These are phyloP conservation scores for Colletotrichum cordylinicola DNA, from an alignment of 2,329 filamentous ascomycete species.

Conservation along the genomic window DNA sequence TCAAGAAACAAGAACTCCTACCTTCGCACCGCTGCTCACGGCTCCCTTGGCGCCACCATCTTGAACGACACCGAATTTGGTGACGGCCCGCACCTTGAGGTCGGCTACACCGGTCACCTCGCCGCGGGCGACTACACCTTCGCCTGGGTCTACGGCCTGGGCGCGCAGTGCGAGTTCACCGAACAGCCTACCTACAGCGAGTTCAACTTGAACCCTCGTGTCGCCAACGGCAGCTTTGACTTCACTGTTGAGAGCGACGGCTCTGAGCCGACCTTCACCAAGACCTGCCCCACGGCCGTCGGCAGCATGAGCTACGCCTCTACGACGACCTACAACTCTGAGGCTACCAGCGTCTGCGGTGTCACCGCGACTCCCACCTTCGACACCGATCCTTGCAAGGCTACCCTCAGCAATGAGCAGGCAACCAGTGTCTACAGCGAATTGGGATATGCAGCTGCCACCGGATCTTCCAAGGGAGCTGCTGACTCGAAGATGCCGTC, in stretches of 20 bases:
- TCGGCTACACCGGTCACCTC: conserved; percentile 15
- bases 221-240: conserved; percentile 21
- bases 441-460: conserved; percentile 13
- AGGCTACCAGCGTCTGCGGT: conserved; percentile 17
- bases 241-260: conserved; percentile 13
- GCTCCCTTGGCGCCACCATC: conserved; percentile 7
- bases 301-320: conserved; percentile 17
- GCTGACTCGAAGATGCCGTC: not conserved
- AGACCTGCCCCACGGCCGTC: conserved; percentile 15
- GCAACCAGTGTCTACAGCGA: conserved; percentile 16
- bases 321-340: conserved; percentile 18
- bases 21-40: conserved; percentile 18
- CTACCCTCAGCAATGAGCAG: conserved; percentile 16
- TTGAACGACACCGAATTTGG: conserved; percentile 15
- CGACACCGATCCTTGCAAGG: conserved; percentile 15
- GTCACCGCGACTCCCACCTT: conserved; percentile 20
- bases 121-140: conserved; percentile 21
- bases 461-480: conserved; percentile 8
- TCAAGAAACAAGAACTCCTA: conserved; percentile 16
- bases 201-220: conserved; percentile 17
- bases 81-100: conserved; percentile 11
- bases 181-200: conserved; percentile 18
- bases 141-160: conserved; percentile 16
- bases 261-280: conserved; percentile 17
- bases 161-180: conserved; percentile 19